phyloP scores from a whole-genome alignment of 306 rosid genomes.

The Dalbergia cochinchinensis region DNA sequence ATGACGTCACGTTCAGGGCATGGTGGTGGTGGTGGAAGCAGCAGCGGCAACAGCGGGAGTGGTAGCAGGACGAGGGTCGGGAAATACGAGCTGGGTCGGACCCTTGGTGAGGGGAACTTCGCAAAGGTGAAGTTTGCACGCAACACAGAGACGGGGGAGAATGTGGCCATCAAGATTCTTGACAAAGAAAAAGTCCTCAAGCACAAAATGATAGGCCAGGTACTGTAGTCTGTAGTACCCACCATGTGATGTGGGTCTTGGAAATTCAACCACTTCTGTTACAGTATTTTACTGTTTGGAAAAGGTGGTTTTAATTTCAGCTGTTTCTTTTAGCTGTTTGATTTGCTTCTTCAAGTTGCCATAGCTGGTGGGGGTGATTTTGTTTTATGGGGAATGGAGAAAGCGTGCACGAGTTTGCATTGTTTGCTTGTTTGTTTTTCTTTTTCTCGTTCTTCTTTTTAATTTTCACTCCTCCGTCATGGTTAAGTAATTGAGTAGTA shows the following conservation, averaged over 20 bases:
- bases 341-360: background rate
- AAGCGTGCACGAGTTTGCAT: background rate
- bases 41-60: background rate
- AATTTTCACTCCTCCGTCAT: background rate
- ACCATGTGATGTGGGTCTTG: too few species aligned
- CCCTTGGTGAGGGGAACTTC: conserved; percentile 75
- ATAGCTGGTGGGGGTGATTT: background rate
- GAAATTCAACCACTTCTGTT: background rate
- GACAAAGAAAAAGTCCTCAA: conserved; percentile 75
- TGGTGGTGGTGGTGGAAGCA: background rate
- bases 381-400: conserved; percentile 18
- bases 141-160: conserved; percentile 57
- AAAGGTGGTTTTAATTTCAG: background rate
- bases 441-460: too few species aligned
- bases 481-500: background rate
- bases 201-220: conserved; percentile 87
- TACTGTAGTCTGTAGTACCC: background rate
- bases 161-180: conserved; percentile 76
- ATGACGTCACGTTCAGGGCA: conserved; percentile 50
- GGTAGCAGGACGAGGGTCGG: conserved; percentile 66
- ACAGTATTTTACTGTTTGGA: background rate
- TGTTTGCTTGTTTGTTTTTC: background rate
- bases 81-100: conserved; percentile 71
- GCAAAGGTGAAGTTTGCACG: conserved; percentile 78
- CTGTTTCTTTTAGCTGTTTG: background rate